A percentile compares a stretch with the other conserved stretches of the same genome.
phyloP scores from a whole-genome alignment of 2,329 filamentous ascomycete species.

The Hawksworthiomyces lignivorus region DNA sequence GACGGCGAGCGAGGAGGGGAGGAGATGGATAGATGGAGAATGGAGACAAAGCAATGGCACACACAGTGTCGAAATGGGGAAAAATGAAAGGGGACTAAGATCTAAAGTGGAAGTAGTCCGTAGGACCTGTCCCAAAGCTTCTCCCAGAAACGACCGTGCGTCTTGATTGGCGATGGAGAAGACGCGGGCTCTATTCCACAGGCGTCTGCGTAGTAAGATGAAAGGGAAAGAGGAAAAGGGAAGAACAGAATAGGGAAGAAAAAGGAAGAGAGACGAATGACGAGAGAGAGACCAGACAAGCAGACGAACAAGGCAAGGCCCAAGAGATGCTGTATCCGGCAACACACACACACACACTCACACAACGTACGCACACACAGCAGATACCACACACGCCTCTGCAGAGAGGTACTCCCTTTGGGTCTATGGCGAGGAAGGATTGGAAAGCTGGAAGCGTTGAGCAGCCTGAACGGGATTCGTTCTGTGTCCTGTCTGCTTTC shows the following conservation, averaged over 20 bases:
- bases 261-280: background rate
- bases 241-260: background rate
- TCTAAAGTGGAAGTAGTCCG: background rate
- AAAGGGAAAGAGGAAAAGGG: background rate
- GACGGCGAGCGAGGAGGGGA: no score
- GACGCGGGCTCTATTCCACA: no score
- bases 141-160: slow-evolving; percentile 4
- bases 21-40: no score
- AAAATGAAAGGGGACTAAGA: background rate
- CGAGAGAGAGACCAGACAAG: background rate
- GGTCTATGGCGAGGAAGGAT: no score
- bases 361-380: no score
- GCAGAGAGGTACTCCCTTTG: no score
- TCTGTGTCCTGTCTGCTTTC: no score
- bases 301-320: background rate
- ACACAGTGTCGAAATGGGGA: background rate
- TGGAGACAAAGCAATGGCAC: background rate
- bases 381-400: no score
- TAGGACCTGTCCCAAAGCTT: slow-evolving; percentile 7
- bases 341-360: no score
- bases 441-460: no score
- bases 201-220: background rate
- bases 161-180: slow-evolving; percentile 3
- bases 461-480: no score
- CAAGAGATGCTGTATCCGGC: no score